Evolutionary conservation across 768 basidiomycete species (phyloP), one percentile per base, ranked within the genome.

Genomic region (Naganishia antarctica): DNA sequence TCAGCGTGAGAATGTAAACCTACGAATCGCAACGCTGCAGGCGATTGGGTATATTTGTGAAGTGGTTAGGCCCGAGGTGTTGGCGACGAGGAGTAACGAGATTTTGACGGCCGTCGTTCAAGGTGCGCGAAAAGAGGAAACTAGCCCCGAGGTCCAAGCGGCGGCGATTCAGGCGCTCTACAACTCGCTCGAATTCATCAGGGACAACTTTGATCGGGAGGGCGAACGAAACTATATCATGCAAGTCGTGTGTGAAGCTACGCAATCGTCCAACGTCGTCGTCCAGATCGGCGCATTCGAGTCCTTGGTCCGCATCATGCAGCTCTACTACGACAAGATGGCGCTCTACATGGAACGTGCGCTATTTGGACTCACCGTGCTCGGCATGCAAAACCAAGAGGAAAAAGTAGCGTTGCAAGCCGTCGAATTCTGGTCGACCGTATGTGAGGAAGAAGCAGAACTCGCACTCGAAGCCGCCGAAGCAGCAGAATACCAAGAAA

Each of bases 141-240:
- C 89, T 0, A 91, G 90, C 1, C 62, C 82, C 15, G 91, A 98
- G 0, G 96, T 99, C 15, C 96, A 97, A 71, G 80, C 88, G 16
- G 90, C 94, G 37, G 96, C 96, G 4, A 87, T 98, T 73, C 86
- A 87, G 74, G 91, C 96, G 0, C 80, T 99, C 16, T 89, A 83
- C 80, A 97, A 98, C 80, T 97, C 93, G 5, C 84, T 99, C 25
- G 93, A 96, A 76, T 99, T 99, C 75, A 89, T 98, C 60, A 86
- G 91, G 68, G 92, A 94, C 70, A 99, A 99, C 79, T 98, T 99
- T 74, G 91, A 96, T 70, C 87, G 92, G 53, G 96, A 98, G 91
- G 96, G 96, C 70, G 96, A 99, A 78, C 86, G 96, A 50, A 99
- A 98, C 80, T 98, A 96, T 80, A 98, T 99, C 78, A 99, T 99